A percentile compares a stretch with the other conserved stretches of the same genome.
Evolutionary conservation across 768 basidiomycete species (phyloP).

Genomic region (Cytidiella melzeri): DNA sequence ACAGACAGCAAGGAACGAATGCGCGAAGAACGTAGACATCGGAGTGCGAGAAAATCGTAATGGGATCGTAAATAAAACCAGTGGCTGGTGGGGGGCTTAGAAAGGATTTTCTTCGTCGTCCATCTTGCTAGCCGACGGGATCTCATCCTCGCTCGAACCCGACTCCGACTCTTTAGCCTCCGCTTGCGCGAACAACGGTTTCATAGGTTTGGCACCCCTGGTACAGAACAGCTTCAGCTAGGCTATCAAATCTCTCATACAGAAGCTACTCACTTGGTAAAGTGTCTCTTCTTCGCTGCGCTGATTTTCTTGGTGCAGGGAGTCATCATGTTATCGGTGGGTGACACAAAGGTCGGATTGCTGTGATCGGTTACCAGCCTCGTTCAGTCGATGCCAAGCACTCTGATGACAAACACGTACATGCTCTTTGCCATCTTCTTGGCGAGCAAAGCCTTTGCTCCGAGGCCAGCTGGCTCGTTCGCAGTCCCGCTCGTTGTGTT

Average conservation of each 20-base stretch:
- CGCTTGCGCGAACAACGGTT: slow-evolving; percentile 50
- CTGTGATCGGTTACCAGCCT: slow-evolving; percentile 34
- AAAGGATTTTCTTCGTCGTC: slow-evolving; percentile 69
- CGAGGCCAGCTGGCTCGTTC: slow-evolving; percentile 64
- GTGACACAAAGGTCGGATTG: slow-evolving; percentile 85
- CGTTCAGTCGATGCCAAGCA: slow-evolving; percentile 11
- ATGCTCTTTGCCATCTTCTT: slow-evolving; percentile 89
- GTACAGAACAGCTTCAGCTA: not conserved
- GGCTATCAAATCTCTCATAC: slow-evolving; percentile 2
- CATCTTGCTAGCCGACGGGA: slow-evolving; percentile 25
- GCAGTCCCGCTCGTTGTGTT: slow-evolving; percentile 48
- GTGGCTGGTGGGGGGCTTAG: slow-evolving; percentile 23
- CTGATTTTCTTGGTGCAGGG: slow-evolving; percentile 90
- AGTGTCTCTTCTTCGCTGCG: slow-evolving; percentile 90
- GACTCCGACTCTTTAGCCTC: slow-evolving; percentile 26
- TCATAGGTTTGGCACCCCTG: slow-evolving; percentile 56
- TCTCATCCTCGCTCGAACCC: slow-evolving; percentile 30
- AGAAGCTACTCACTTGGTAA: slow-evolving; percentile 59
- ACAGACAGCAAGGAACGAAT: not conserved
- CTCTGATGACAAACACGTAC: slow-evolving; percentile 39
- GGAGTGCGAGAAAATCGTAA: too few species aligned
- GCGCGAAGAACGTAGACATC: not conserved
- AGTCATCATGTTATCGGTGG: slow-evolving; percentile 93
- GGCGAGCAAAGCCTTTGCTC: slow-evolving; percentile 85
- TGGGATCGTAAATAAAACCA: slow-evolving; percentile 2